phyloP scores from a whole-genome alignment of 352 stramenopile genomes.

The Globisporangium camurandrum region DNA sequence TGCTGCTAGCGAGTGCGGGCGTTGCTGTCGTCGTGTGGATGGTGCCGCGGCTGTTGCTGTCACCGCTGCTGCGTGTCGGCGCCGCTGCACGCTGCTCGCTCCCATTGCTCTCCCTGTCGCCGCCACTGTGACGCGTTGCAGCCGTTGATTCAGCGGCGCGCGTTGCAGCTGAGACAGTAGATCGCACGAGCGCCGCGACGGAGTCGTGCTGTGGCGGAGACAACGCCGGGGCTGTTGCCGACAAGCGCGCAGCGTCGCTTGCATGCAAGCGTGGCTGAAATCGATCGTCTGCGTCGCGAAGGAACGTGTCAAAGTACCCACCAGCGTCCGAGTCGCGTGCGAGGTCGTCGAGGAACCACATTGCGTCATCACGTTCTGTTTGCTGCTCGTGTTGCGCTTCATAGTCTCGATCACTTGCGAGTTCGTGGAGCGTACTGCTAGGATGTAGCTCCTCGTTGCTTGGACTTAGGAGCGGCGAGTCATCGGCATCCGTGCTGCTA shows the following conservation, averaged over 20 bases:
- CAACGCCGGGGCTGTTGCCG: too few relatives aligned
- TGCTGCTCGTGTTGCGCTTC: neutral
- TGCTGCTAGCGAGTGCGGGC: neutral
- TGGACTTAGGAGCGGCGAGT: neutral
- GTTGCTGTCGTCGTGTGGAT: neutral
- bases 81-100: neutral
- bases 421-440: too few relatives aligned
- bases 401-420: neutral
- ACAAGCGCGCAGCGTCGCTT: too few relatives aligned
- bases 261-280: conserved; percentile 2
- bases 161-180: too few relatives aligned
- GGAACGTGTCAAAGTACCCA: conserved; percentile 17
- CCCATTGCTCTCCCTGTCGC: conserved; percentile 7
- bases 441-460: too few relatives aligned
- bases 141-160: neutral
- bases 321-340: conserved; percentile 8
- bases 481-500: neutral
- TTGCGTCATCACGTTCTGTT: conserved; percentile 2
- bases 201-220: neutral
- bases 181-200: neutral
- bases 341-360: conserved; percentile 11
- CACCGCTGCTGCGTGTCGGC: too few relatives aligned
- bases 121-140: neutral
- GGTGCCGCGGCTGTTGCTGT: neutral
- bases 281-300: conserved; percentile 6